phyloP scores from a whole-genome alignment of 495 filamentous ascomycete species.

The Xylaria longipes region DNA sequence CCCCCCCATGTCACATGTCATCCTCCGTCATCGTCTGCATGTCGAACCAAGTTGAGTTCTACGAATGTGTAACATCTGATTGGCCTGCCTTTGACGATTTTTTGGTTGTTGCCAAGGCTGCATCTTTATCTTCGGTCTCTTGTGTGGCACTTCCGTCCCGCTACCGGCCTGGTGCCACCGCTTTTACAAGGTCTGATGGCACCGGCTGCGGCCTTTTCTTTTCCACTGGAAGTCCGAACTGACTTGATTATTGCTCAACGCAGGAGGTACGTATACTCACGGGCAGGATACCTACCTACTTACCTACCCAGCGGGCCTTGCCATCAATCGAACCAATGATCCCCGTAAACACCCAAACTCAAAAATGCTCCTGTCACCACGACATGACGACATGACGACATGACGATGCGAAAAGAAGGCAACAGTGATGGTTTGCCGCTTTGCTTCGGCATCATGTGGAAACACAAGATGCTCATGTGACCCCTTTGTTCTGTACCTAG shows the following conservation, averaged over 20 bases:
- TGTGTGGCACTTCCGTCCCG: conserved; percentile 15
- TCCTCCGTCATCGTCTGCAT: conserved; percentile 20
- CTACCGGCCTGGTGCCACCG: conserved; percentile 19
- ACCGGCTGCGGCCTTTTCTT: conserved; percentile 25
- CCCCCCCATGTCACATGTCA: conserved; percentile 8
- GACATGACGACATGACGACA: background rate
- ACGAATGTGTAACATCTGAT: conserved; percentile 17
- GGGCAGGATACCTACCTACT: too few species aligned
- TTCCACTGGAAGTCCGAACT: background rate
- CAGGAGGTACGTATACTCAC: background rate
- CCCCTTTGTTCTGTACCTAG: conserved; percentile 31
- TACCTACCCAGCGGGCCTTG: conserved; percentile 6
- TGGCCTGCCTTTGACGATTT: background rate
- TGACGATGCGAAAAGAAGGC: background rate
- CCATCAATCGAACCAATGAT: background rate
- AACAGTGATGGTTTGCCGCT: conserved; percentile 28
- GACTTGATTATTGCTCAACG: background rate
- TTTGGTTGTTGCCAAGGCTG: conserved; percentile 21
- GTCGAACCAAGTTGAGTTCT: background rate
- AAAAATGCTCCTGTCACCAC: conserved; percentile 10
- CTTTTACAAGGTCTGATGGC: background rate
- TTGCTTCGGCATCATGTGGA: conserved; percentile 40
- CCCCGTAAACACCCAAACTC: conserved; percentile 18
- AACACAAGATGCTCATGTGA: conserved; percentile 39
- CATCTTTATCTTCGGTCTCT: conserved; percentile 18